Evolutionary conservation across 1,284 basidiomycete species (phyloP), one percentile per base, ranked within the genome.

Genomic region (Marasmius fiardii): DNA sequence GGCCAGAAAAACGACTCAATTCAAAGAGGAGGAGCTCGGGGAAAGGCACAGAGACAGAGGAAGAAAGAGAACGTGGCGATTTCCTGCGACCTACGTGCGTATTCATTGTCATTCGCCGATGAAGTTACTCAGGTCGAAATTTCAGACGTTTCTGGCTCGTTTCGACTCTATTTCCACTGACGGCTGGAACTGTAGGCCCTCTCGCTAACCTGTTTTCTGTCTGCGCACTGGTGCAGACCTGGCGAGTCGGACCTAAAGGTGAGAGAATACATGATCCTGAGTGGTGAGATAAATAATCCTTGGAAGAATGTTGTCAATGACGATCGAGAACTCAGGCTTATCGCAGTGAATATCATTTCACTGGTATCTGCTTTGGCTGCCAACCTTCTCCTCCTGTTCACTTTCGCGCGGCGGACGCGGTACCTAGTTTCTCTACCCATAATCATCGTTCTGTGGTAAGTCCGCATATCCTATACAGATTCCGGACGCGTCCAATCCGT

Each of bases 181-280:
- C 72, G 21, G 71, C 71, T 4, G 73, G 72, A 21, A 72, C 72
- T 1, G 73, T 74, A 53, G 73, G 72, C 1, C 73, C 74, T 0
- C 56, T 76, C 8, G 70, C 71, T 5, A 74, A 70, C 52, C 57
- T 74, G 12, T 71, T 75, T 48, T 72, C 71, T 4, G 64, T 72
- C 1, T 74, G 73, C 50, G 65, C 71, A 1, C 58, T 73, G 12
- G 65, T 65, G 3, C 68, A 71, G 39, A 60, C 65, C 16, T 74
- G 73, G 74, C 63, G 65, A 31, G 55, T 71, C 7, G 26, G 59
- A 28, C 52, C 55, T 2, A n/a, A 58, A 20, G 63, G 64, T 24
- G 51, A 37, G n/a, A 53, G 56, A n/a, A 58, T 72, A 6, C 20
- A 51, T 2, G 70, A 73, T 57, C 69, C 69, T 12, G 53, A 57